phyloP scores from a whole-genome alignment of 1,139 yeast genomes.

The Lodderomyces jiufengensis region DNA sequence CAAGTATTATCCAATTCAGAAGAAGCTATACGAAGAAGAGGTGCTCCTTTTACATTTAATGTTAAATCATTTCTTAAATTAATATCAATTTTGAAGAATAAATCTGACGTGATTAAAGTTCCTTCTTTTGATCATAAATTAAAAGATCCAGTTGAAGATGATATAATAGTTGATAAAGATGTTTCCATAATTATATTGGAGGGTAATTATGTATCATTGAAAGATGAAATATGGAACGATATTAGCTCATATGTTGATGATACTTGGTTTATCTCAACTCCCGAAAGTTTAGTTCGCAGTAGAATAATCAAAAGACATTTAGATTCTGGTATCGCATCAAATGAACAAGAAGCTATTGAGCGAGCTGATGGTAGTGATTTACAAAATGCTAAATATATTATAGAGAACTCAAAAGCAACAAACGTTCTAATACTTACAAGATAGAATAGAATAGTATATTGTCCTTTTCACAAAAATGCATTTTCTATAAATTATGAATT shows the following conservation, averaged over 20 bases:
- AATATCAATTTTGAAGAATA: conserved; percentile 20
- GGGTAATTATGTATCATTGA: conserved; percentile 57
- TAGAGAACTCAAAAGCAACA: conserved; percentile 32
- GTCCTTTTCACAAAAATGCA: too few relatives aligned
- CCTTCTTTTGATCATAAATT: conserved; percentile 77
- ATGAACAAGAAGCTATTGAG: conserved; percentile 54
- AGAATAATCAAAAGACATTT: conserved; percentile 74
- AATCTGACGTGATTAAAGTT: conserved; percentile 28
- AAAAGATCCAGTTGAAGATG: conserved; percentile 63
- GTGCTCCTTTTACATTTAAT: conserved; percentile 86
- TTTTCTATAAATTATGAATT: too few relatives aligned
- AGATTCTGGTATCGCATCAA: conserved; percentile 58
- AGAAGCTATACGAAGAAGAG: conserved; percentile 63
- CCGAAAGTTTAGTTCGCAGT: conserved; percentile 41
- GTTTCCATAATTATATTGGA: conserved; percentile 57
- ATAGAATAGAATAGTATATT: conserved; percentile 3
- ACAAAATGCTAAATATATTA: conserved; percentile 59
- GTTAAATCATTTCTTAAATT: conserved; percentile 35
- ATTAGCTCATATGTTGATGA: conserved; percentile 38
- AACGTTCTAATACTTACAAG: conserved; percentile 17
- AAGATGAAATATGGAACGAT: conserved; percentile 48
- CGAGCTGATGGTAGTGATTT: conserved; percentile 69
- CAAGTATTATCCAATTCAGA: conserved; percentile 49
- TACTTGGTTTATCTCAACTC: conserved; percentile 46
- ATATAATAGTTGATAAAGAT: conserved; percentile 38